These are phyloP conservation scores for Lepidium campestre DNA, from an alignment of 441 rosid genomes.

Conservation along the genomic window DNA sequence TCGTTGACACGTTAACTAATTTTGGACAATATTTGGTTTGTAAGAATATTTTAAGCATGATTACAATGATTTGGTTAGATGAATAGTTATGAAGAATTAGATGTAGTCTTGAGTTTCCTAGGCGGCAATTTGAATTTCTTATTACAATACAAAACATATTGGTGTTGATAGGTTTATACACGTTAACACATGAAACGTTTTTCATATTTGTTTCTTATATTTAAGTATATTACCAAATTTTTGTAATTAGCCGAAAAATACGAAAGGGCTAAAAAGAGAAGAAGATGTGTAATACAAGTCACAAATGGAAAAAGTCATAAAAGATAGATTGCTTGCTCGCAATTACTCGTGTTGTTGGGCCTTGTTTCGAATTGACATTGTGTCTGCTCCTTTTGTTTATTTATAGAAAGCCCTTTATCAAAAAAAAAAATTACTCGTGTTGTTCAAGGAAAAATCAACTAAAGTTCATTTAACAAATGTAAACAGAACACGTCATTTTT, in stretches of 20 bases:
- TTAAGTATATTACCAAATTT: background rate
- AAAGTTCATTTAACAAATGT: background rate
- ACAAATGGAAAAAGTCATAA: slow-evolving; percentile 10
- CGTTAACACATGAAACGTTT: background rate
- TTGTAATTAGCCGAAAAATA: background rate
- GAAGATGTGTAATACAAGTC: slow-evolving; percentile 9
- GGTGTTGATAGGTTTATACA: background rate
- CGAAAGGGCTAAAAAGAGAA: background rate
- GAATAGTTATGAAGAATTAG: background rate
- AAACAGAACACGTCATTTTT: background rate
- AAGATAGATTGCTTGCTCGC: slow-evolving; percentile 25
- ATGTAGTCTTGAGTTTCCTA: background rate
- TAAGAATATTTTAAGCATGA: background rate
- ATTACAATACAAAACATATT: background rate
- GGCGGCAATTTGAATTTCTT: background rate
- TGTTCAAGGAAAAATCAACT: background rate
- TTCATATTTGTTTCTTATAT: background rate
- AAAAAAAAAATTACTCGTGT: slow-evolving; percentile 6
- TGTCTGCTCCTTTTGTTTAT: too few species aligned
- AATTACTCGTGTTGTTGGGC: slow-evolving; percentile 2
- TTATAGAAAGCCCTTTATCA: too few species aligned
- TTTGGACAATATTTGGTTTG: background rate
- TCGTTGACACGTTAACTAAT: background rate
- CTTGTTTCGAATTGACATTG: too few species aligned
- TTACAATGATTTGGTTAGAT: background rate